Evolutionary conservation across 2,329 filamentous ascomycete genomes (phyloP).

Genomic region (Plectosphaerella cucumerina): DNA sequence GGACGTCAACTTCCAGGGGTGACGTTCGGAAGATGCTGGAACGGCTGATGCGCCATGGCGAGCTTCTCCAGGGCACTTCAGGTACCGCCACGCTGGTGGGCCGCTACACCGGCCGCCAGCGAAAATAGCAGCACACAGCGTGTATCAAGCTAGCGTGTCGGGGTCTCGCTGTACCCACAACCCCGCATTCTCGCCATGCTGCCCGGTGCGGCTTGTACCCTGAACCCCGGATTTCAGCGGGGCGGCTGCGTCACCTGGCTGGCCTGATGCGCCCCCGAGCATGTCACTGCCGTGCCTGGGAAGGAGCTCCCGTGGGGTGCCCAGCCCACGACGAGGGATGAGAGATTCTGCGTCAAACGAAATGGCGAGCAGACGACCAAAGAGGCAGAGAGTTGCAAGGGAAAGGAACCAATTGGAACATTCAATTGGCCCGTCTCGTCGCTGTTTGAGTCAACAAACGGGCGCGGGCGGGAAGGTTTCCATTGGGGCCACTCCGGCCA

Average conservation of each 20-base stretch:
- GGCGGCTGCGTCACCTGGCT: slow-evolving; percentile 11
- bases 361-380: background rate
- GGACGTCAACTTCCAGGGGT: background rate
- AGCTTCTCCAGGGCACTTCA: too few species aligned
- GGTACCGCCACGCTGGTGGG: slow-evolving; percentile 7
- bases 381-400: background rate
- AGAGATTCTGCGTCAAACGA: background rate
- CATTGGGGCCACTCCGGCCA: background rate
- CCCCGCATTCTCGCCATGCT: slow-evolving; percentile 13
- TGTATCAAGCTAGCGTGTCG: slow-evolving; percentile 9
- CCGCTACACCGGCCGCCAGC: slow-evolving; percentile 7
- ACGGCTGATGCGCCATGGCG: too few species aligned
- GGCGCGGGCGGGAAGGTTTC: background rate
- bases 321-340: background rate
- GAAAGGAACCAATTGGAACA: background rate
- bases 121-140: background rate
- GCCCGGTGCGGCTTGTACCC: slow-evolving; percentile 11
- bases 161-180: slow-evolving; percentile 13
- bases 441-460: background rate
- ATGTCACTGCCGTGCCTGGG: background rate
- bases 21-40: too few species aligned
- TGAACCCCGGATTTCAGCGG: slow-evolving; percentile 14
- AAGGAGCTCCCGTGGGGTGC: slow-evolving; percentile 6
- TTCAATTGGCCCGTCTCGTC: slow-evolving; percentile 1
- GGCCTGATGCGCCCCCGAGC: background rate